These are phyloP conservation scores for Linum lewisii DNA, from an alignment of 345 rosid species.

Conservation along the genomic window DNA sequence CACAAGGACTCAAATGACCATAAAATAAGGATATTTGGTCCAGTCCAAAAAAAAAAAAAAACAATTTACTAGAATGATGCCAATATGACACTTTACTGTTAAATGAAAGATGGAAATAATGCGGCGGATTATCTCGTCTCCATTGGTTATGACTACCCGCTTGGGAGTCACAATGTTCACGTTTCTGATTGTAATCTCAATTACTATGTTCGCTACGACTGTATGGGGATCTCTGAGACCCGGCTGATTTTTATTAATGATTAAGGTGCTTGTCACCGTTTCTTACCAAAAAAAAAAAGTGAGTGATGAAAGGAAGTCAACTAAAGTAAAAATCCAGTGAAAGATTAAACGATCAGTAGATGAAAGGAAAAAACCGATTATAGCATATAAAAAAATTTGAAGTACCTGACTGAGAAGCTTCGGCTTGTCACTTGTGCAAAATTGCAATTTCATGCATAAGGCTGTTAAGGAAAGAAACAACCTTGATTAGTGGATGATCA, in stretches of 20 bases:
- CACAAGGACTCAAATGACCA: background rate
- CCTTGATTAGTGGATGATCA: background rate
- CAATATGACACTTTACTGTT: background rate
- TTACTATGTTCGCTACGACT: too few species aligned
- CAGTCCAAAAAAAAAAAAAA: background rate
- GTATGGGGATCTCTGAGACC: too few species aligned
- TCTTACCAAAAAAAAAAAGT: too few species aligned
- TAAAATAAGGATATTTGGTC: background rate
- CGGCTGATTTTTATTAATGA: too few species aligned
- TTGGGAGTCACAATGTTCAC: too few species aligned
- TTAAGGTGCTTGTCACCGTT: too few species aligned
- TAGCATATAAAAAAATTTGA: conserved; percentile 3
- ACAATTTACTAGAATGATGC: background rate
- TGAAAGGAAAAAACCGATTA: conserved; percentile 12
- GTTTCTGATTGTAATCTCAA: too few species aligned
- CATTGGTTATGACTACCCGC: too few species aligned
- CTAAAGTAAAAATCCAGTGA: background rate
- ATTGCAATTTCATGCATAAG: conserved; percentile 62
- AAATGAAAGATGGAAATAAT: too few species aligned
- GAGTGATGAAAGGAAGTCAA: conserved; percentile 2
- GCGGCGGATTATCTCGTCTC: too few species aligned
- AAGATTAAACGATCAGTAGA: background rate
- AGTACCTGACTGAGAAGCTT: conserved; percentile 59
- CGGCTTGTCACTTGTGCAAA: conserved; percentile 55
- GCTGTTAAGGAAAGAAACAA: conserved; percentile 26